phyloP scores from a whole-genome alignment of 208 protist species.

The Acanthamoeba quina region DNA sequence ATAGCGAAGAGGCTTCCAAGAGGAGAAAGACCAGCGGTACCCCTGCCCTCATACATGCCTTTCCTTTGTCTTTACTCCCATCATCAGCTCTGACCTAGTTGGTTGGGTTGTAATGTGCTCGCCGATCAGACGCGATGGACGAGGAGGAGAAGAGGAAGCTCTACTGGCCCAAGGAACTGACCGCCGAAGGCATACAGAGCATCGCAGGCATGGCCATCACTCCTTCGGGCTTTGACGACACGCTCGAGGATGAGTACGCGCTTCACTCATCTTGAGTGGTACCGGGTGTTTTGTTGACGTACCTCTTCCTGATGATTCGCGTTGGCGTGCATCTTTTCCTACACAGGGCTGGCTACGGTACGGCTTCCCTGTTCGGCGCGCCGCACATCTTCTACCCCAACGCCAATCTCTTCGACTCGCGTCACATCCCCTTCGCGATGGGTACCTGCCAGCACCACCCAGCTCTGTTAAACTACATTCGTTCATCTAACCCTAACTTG shows the following conservation, averaged over 20 bases:
- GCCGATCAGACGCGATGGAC: background rate
- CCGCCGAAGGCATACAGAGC: conserved; percentile 13
- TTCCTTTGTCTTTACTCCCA: too few species aligned
- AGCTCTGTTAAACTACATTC: too few species aligned
- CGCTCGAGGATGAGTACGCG: conserved; percentile 64
- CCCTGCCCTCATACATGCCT: too few species aligned
- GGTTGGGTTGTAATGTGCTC: background rate
- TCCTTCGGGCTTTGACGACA: conserved; percentile 66
- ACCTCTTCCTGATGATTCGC: too few species aligned
- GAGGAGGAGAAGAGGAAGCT: background rate
- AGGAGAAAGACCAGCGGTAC: conserved; percentile 2
- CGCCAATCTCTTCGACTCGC: conserved; percentile 31
- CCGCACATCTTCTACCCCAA: conserved; percentile 68
- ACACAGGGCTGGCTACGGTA: conserved; percentile 53
- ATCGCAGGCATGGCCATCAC: conserved; percentile 48
- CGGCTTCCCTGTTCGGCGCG: conserved; percentile 31
- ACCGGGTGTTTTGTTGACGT: too few species aligned
- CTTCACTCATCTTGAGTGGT: background rate
- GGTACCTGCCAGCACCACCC: background rate
- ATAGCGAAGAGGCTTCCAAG: background rate
- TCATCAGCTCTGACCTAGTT: background rate
- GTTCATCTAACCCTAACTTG: background rate
- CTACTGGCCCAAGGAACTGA: conserved; percentile 54
- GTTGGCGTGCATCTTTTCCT: too few species aligned
- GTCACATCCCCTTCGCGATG: conserved; percentile 42